Evolutionary conservation across 2,329 filamentous ascomycete species (phyloP).

Genomic region (Colletotrichum sp.): DNA sequence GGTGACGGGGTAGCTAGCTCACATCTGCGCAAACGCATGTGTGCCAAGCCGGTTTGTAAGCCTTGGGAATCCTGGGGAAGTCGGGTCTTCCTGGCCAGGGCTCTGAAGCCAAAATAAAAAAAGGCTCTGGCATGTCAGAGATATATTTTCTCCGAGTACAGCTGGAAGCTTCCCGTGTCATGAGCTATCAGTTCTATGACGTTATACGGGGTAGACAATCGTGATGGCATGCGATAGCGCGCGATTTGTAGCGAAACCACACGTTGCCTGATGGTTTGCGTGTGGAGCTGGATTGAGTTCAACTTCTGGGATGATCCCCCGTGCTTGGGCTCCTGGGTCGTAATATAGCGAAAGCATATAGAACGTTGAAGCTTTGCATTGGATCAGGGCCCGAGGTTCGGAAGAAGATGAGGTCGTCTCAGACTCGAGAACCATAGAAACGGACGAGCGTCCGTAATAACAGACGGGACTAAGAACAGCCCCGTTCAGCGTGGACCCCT

Average conservation of each 20-base stretch:
- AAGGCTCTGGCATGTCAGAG: slow-evolving; percentile 1
- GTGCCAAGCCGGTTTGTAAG: neutral
- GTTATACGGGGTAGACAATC: neutral
- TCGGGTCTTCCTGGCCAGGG: neutral
- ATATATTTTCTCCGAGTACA: slow-evolving; percentile 5
- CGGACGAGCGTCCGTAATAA: slow-evolving; percentile 12
- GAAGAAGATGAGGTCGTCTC: slow-evolving; percentile 3
- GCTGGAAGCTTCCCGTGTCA: slow-evolving; percentile 1
- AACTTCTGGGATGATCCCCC: slow-evolving; percentile 1
- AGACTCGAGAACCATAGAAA: neutral
- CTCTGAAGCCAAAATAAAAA: neutral
- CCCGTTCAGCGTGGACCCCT: neutral
- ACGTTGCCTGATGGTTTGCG: neutral
- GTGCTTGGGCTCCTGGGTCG: neutral
- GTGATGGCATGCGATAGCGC: neutral
- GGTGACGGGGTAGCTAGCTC: neutral
- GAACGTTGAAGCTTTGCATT: neutral
- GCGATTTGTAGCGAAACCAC: neutral
- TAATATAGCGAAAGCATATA: neutral
- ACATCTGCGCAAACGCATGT: neutral
- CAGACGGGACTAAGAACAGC: neutral
- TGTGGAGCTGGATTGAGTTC: slow-evolving; percentile 2
- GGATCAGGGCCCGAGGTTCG: neutral
- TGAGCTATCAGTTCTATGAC: slow-evolving; percentile 3
- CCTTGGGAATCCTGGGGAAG: neutral